These are phyloP conservation scores for Pichia paraexigua DNA, from an alignment of 805 yeast genomes.

Conservation along the genomic window DNA sequence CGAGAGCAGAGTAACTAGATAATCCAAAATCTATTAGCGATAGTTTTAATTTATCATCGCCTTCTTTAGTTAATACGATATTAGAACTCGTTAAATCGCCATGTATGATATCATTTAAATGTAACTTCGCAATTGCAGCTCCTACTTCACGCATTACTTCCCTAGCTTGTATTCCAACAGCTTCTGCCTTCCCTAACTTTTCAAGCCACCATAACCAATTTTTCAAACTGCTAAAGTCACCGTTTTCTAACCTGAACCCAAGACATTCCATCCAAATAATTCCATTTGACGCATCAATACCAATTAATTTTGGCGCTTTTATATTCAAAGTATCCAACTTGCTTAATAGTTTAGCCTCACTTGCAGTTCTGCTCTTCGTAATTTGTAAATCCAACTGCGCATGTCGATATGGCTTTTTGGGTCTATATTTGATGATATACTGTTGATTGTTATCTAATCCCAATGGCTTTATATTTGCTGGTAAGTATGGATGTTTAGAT, in stretches of 20 bases:
- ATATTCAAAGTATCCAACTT: constrained; percentile 49
- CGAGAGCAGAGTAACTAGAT: constrained; percentile 62
- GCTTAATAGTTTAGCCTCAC: constrained; percentile 73
- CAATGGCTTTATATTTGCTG: constrained; percentile 22
- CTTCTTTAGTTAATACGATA: constrained; percentile 40
- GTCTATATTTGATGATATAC: constrained; percentile 76
- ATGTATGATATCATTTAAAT: constrained; percentile 71
- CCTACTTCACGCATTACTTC: constrained; percentile 52
- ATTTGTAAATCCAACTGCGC: constrained; percentile 68
- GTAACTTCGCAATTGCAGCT: constrained; percentile 58
- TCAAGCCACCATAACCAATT: constrained; percentile 66
- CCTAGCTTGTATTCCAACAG: constrained; percentile 30
- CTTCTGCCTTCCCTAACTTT: constrained; percentile 17
- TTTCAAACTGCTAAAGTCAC: constrained; percentile 54
- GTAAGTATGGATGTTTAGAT: constrained; percentile 56
- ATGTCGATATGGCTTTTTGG: constrained; percentile 86
- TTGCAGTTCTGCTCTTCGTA: constrained; percentile 72
- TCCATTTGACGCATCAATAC: constrained; percentile 72
- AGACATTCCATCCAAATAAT: constrained; percentile 82
- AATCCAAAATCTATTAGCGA: constrained; percentile 84
- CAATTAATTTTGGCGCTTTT: constrained; percentile 63
- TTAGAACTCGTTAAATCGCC: constrained; percentile 94
- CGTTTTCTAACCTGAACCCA: constrained; percentile 48
- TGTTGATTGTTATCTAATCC: constrained; percentile 22
- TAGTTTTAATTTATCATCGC: constrained; percentile 14